Conservation (phyloP, 78 protist species). For the Chrysochromulina parva region DNA sequence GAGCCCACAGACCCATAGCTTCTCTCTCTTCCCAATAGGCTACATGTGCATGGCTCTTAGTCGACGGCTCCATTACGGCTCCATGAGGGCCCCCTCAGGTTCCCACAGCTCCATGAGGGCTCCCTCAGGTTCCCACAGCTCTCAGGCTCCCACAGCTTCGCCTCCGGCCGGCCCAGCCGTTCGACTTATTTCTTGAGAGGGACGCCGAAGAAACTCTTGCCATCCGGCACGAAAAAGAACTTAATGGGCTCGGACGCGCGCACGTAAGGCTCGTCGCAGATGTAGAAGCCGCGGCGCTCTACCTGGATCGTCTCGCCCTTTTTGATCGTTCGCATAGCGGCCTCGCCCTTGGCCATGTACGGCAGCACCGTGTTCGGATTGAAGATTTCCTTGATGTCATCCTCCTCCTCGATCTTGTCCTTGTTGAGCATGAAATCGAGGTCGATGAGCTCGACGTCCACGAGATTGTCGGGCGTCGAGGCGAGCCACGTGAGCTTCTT, state of each 20-base stretch:
- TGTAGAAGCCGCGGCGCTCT: slow-evolving; percentile 86
- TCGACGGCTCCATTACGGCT: too few relatives aligned
- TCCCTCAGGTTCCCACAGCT: too few relatives aligned
- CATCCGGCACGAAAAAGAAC: slow-evolving; percentile 32
- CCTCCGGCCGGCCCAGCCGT: too few relatives aligned
- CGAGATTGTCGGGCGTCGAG: not conserved
- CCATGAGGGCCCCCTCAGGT: too few relatives aligned
- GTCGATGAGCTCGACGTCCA: slow-evolving; percentile 56
- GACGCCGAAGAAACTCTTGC: slow-evolving; percentile 9
- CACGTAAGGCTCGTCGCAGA: slow-evolving; percentile 31
- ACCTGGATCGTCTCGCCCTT: slow-evolving; percentile 72
- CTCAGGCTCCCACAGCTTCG: too few relatives aligned
- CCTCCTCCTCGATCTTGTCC: slow-evolving; percentile 78
- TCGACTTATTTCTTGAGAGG: not conserved
- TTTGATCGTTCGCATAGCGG: slow-evolving; percentile 28
- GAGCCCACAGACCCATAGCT: too few relatives aligned
- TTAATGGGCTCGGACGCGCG: not conserved
- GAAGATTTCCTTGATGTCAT: slow-evolving; percentile 42
- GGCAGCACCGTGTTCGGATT: not conserved
- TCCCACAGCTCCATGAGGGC: too few relatives aligned
- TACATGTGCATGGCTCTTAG: too few relatives aligned
- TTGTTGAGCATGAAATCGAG: slow-evolving; percentile 78
- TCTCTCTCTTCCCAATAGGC: too few relatives aligned
- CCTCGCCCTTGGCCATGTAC: slow-evolving; percentile 41
- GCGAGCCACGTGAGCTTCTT: slow-evolving; percentile 91